Percentiles rank a stretch among this genome's conserved stretches.
phyloP scores from a whole-genome alignment of 1,284 basidiomycete species.

The Neonothopanus nambi region DNA sequence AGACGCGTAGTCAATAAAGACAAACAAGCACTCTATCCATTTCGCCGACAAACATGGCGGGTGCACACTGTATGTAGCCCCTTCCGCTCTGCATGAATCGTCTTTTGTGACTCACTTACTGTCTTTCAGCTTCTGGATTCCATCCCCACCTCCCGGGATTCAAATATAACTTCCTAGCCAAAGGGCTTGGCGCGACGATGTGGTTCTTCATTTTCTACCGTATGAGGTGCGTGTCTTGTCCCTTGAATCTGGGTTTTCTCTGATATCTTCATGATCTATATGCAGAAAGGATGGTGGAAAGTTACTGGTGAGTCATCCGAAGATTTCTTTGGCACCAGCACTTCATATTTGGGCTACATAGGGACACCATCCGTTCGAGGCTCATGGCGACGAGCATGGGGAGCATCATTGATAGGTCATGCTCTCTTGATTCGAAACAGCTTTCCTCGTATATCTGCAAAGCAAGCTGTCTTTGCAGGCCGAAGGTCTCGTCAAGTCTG shows the following conservation, averaged over 20 bases:
- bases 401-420: constrained; percentile 26
- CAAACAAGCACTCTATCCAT: constrained; percentile 3
- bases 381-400: constrained; percentile 51
- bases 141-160: constrained; percentile 82
- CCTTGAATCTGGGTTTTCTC: constrained; percentile 3
- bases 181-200: constrained; percentile 88
- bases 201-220: constrained; percentile 99
- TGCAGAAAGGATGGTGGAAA: constrained; percentile 75
- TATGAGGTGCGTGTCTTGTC: constrained; percentile 65
- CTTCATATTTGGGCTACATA: constrained; percentile 32
- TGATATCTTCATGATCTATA: constrained; percentile 1
- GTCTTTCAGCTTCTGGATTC: constrained; percentile 63
- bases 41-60: constrained; percentile 17
- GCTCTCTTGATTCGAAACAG: no score
- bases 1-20: constrained; percentile 6
- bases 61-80: constrained; percentile 16
- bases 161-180: constrained; percentile 77
- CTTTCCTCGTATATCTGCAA: no score
- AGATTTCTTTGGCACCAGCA: neutral
- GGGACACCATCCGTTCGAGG: constrained; percentile 59
- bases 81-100: constrained; percentile 3
- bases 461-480: no score
- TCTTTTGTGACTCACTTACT: constrained; percentile 14
- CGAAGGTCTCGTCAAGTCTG: no score
- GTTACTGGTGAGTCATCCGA: constrained; percentile 50